These are phyloP conservation scores for Cantharellus anzutake DNA, from an alignment of 768 basidiomycete genomes.

Conservation along the genomic window DNA sequence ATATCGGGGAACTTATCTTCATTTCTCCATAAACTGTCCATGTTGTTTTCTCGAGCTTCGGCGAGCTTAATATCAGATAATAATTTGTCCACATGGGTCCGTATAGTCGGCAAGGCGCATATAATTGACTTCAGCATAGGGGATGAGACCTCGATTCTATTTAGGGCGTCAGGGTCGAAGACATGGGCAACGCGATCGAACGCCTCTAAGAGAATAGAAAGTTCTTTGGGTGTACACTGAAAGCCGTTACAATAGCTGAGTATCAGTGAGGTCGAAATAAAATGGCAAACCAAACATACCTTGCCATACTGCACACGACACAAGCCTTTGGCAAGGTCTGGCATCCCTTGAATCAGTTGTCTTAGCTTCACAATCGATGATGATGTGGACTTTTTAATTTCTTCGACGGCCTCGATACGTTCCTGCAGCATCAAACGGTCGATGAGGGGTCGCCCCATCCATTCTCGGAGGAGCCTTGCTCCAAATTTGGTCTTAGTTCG, in stretches of 20 bases:
- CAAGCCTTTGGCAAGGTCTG: slow-evolving; percentile 74
- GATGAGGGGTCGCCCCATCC: slow-evolving; percentile 74
- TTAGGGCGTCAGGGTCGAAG: slow-evolving; percentile 29
- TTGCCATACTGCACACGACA: slow-evolving; percentile 83
- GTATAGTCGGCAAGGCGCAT: slow-evolving; percentile 44
- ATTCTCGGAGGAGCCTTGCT: slow-evolving; percentile 56
- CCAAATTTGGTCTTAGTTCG: slow-evolving; percentile 81
- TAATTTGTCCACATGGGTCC: slow-evolving; percentile 31
- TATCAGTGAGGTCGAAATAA: background rate
- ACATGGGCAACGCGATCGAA: slow-evolving; percentile 50
- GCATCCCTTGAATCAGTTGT: slow-evolving; percentile 49
- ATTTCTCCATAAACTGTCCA: slow-evolving; percentile 50
- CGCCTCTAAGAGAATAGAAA: slow-evolving; percentile 53
- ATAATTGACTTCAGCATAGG: slow-evolving; percentile 52
- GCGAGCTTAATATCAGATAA: slow-evolving; percentile 37
- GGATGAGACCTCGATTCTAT: slow-evolving; percentile 41
- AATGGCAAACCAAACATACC: slow-evolving; percentile 24
- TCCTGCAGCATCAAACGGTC: slow-evolving; percentile 56
- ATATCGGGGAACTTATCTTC: slow-evolving; percentile 33
- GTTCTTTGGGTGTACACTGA: slow-evolving; percentile 70
- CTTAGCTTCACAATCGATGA: slow-evolving; percentile 49
- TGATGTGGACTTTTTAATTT: slow-evolving; percentile 41
- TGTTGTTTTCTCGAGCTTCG: slow-evolving; percentile 44
- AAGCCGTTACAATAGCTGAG: no score
- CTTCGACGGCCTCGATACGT: slow-evolving; percentile 69